phyloP scores from a whole-genome alignment of 2,329 filamentous ascomycete genomes.

The Clonostachys rhizophaga region DNA sequence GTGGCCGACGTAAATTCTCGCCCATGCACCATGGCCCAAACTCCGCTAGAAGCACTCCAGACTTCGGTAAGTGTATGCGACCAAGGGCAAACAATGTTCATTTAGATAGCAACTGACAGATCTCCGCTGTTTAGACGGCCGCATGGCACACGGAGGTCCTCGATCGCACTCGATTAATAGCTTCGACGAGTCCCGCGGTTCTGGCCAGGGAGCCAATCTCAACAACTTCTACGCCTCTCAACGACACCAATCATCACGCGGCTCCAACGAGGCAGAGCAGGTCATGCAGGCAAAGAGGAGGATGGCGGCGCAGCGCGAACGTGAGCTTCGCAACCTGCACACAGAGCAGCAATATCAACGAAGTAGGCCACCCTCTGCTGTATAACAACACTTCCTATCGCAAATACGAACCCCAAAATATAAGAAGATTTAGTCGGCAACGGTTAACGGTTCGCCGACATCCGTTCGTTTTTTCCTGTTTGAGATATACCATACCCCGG shows the following conservation, averaged over 20 bases:
- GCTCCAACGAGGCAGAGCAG: constrained; percentile 90
- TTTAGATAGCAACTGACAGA: constrained; percentile 7
- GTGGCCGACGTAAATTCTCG: constrained; percentile 76
- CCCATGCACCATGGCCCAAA: constrained; percentile 5
- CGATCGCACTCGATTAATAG: constrained; percentile 84
- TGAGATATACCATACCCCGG: no score
- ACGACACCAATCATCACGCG: constrained; percentile 80
- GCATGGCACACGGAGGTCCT: constrained; percentile 57
- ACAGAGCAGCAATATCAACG: constrained; percentile 99
- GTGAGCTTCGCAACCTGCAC: constrained; percentile 98
- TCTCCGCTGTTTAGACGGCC: constrained; percentile 53
- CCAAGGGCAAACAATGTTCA: constrained; percentile 6
- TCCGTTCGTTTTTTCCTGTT: no score
- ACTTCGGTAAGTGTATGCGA: constrained; percentile 16
- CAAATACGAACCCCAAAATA: not conserved
- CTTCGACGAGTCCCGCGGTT: constrained; percentile 65
- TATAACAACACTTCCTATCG: constrained; percentile 45
- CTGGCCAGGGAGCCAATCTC: constrained; percentile 65
- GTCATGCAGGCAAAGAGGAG: constrained; percentile 99
- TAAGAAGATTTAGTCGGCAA: not conserved
- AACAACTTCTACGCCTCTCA: constrained; percentile 94
- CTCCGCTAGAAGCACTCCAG: constrained; percentile 7
- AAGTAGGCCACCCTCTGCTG: constrained; percentile 85
- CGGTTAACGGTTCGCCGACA: no score
- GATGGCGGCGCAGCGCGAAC: constrained; percentile 98